Evolutionary conservation across 805 yeast species (phyloP), one percentile per base, ranked within the genome.

Genomic region (Isabelozyma rhagii): DNA sequence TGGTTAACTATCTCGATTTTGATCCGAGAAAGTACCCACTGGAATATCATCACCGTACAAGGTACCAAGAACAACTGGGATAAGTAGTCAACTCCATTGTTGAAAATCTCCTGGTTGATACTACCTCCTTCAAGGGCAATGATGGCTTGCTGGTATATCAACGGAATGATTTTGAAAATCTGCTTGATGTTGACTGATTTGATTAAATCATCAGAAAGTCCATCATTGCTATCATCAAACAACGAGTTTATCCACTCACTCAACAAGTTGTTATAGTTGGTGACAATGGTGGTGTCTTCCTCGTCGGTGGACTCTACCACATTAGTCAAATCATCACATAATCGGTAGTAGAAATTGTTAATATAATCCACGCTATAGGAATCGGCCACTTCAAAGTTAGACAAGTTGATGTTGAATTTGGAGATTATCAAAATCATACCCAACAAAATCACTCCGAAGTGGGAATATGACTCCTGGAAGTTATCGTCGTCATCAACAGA

Each of bases 11-110:
- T 4, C n/a, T 51, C 49, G 18, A 53, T 41, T 13, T 45, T 46
- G 3, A 61, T 55, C 27, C 56, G 55, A 6, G 50, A 41, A 15
- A 63, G 36, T 28, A 64, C 44, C 75, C 76, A 73, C 45, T 58
- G 64, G 15, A 72, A 59, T 25, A 72, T 64, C 36, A 67, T 66
- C 21, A 66, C 43, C 69, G 67, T 80, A 77, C 86, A 55, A 57
- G 80, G 63, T 1, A 87, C 72, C 55, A 93, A 72, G 54, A 89
- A 87, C 2, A 89, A 87, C 59, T 92, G 97, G 43, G 87, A 73
- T 56, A 93, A 87, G 59, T 92, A 90, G 59, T 92, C 97, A 36
- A 93, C 72, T 0, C 97, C 97, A 49, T 87, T 88, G 44, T 76
- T 77, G 40, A 90, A 71, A 4, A 82, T 78, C 4, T 83, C 84